Evolutionary conservation across 176 grass and related monocot genomes (phyloP).

Genomic region (Carex scoparia): DNA sequence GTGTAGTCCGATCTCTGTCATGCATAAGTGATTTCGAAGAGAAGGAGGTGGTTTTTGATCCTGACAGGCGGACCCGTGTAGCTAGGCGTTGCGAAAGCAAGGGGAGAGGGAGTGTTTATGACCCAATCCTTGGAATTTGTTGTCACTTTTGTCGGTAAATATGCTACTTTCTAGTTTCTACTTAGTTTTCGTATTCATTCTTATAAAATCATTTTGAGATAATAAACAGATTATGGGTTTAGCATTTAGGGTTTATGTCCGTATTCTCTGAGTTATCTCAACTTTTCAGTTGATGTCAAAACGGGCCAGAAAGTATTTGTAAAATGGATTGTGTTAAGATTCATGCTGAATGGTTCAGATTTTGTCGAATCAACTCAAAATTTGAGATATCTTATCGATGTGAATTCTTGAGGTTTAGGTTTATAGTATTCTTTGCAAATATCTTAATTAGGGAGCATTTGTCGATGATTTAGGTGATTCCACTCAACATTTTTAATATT

Average conservation of each 20-base stretch:
- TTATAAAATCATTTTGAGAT: background rate
- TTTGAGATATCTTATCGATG: too few species aligned
- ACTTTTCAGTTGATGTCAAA: too few species aligned
- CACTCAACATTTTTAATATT: background rate
- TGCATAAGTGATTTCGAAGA: conserved; percentile 23
- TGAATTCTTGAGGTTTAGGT: too few species aligned
- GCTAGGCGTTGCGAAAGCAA: conserved; percentile 54
- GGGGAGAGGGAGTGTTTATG: conserved; percentile 59
- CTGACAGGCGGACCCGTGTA: conserved; percentile 39
- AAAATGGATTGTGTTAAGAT: too few species aligned
- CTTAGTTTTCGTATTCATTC: background rate
- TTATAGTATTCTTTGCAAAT: background rate
- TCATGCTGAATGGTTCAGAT: too few species aligned
- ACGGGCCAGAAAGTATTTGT: too few species aligned
- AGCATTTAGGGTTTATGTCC: too few species aligned
- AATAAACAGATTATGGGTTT: background rate
- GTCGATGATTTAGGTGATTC: background rate
- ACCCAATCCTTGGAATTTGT: conserved; percentile 75
- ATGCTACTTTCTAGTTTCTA: background rate
- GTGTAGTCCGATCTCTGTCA: background rate
- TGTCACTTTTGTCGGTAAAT: conserved; percentile 83
- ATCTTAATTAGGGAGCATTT: background rate
- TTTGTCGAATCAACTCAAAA: too few species aligned
- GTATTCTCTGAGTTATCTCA: too few species aligned
- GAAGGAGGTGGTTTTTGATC: background rate